These are phyloP conservation scores for Claviceps quebecensis DNA, from an alignment of 2,329 filamentous ascomycete species.

Conservation along the genomic window DNA sequence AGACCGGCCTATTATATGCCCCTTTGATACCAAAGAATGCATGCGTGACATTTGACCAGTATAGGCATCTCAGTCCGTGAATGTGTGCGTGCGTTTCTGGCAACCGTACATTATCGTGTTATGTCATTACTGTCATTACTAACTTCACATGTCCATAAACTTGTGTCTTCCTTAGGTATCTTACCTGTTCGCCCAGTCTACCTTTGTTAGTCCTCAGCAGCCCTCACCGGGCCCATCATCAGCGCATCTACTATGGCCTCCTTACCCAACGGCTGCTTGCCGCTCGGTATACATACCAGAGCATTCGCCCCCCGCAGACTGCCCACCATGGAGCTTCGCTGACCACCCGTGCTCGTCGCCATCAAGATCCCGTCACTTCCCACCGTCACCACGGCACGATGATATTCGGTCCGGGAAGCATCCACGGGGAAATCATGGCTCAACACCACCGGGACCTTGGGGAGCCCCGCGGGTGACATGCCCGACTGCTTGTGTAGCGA, in stretches of 20 bases:
- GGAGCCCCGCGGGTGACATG: slow-evolving; percentile 51
- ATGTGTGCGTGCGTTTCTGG: too few relatives aligned
- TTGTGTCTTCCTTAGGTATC: neutral
- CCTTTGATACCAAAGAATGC: neutral
- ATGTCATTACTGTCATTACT: too few relatives aligned
- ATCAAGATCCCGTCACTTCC: slow-evolving; percentile 52
- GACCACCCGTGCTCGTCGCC: slow-evolving; percentile 74
- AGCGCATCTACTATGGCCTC: slow-evolving; percentile 64
- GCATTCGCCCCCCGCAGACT: slow-evolving; percentile 85
- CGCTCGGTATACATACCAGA: slow-evolving; percentile 59
- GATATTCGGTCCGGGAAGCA: slow-evolving; percentile 75
- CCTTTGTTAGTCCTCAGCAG: slow-evolving; percentile 1
- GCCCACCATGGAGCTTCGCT: slow-evolving; percentile 79
- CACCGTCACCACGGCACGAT: slow-evolving; percentile 62
- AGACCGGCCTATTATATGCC: neutral
- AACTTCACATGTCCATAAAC: neutral
- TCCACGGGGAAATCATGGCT: slow-evolving; percentile 64
- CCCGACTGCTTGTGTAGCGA: slow-evolving; percentile 67
- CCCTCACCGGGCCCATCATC: slow-evolving; percentile 48
- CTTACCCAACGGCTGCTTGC: slow-evolving; percentile 49
- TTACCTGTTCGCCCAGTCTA: neutral
- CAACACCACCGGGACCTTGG: slow-evolving; percentile 56
- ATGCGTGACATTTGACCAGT: too few relatives aligned
- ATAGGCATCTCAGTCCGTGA: too few relatives aligned
- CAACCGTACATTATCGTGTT: too few relatives aligned